Conservation (phyloP, 306 rosid genomes). For the Trichosanthes cucumerina region DNA sequence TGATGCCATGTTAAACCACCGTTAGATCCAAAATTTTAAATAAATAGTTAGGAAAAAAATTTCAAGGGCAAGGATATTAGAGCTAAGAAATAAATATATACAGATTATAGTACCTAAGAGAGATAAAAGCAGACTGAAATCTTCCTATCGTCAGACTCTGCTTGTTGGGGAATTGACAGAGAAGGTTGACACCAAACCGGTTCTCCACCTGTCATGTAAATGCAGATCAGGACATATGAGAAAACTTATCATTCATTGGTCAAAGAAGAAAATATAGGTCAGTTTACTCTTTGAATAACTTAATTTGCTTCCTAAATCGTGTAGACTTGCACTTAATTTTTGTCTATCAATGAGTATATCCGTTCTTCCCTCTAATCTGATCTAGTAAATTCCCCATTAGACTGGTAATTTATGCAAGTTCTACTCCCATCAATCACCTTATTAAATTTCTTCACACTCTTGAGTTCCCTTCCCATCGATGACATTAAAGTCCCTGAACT, state of each 20-base stretch:
- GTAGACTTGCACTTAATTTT: not conserved
- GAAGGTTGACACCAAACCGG: slow-evolving; percentile 58
- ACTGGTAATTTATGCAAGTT: not conserved
- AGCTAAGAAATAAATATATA: not conserved
- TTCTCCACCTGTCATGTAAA: slow-evolving; percentile 67
- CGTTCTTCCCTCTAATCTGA: not conserved
- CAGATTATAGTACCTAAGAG: slow-evolving; percentile 46
- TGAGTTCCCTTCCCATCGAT: no score
- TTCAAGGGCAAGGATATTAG: not conserved
- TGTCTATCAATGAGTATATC: not conserved
- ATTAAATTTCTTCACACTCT: not conserved
- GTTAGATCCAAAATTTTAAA: not conserved
- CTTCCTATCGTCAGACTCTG: slow-evolving; percentile 51
- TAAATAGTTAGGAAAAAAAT: not conserved
- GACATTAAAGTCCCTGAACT: no score
- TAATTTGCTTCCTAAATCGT: not conserved
- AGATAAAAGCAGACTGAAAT: slow-evolving; percentile 54
- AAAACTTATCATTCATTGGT: not conserved
- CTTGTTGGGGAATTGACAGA: slow-evolving; percentile 43
- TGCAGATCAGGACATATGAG: not conserved
- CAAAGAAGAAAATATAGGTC: not conserved
- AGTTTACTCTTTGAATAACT: not conserved
- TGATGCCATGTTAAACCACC: not conserved
- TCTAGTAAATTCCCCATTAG: not conserved
- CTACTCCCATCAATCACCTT: not conserved